Base-by-base conservation (phyloP, 805 yeast genomes). In the Yamadazyma takamatsuzukensis region DNA sequence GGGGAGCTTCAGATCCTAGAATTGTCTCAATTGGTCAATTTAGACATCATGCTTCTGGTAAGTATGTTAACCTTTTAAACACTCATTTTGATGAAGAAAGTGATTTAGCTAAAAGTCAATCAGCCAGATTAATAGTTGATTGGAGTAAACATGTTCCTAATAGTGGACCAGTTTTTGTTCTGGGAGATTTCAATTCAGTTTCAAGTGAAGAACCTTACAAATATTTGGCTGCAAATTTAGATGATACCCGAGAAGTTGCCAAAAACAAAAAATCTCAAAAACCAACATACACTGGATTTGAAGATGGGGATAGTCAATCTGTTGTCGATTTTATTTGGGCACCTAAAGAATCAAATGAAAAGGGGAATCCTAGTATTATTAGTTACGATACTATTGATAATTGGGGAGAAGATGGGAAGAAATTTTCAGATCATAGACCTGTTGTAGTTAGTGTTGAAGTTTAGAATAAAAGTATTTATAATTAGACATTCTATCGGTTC, bases 151-250 rank as follows among this genome's bases (percentile, higher is more conserved):
- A 47, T 15, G 47, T 44, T 8, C 57, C 54, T 10, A 50, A 53
- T 13, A 37, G 44, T 21, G 57, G 54, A 12, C 64, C 68, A 2
- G 61, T 65, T 2, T 53, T 72, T 30, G 53, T 76, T 13, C 54
- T 66, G 10, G 82, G 82, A 4, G 81, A 76, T 48, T 71, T 78
- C 55, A 78, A 78, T 45, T 65, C 78, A 3, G 21, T 27, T 13
- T 23, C 31, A 4, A 27, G 40, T 9, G 49, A 42, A 17, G 22
- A 27, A n/a, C 42, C 50, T n/a, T 49, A 48, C 21, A 59, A 62
- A 33, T 65, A 70, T 1, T 40, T 72, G 21, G 37, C 56, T 4
- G 30, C 44, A 8, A 21, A 12, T 11, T 25, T 45, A 15, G 32
- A 28, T 30, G 50, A 47, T 27, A 18, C 50, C 49, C 8, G 70